These are phyloP conservation scores for Fusarium sp. DNA, from an alignment of 2,329 filamentous ascomycete genomes.

Conservation along the genomic window DNA sequence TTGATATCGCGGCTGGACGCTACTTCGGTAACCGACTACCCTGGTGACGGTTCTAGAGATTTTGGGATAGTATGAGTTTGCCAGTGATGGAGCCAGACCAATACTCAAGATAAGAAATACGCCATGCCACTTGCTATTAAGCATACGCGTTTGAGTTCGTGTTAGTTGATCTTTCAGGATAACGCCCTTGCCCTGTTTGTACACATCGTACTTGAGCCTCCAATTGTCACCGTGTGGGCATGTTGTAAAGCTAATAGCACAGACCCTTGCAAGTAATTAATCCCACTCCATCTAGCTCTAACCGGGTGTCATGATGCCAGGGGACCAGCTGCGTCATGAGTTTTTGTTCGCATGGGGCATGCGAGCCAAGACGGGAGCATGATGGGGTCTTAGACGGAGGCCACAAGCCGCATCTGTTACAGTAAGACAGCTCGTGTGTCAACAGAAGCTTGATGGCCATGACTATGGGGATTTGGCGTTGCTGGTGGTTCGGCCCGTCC, in stretches of 20 bases:
- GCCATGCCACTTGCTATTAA: neutral
- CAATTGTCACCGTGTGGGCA: conserved; percentile 5
- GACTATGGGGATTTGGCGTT: neutral
- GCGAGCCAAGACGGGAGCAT: conserved; percentile 31
- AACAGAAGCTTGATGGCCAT: conserved; percentile 7
- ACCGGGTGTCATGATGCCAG: conserved; percentile 34
- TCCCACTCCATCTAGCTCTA: conserved; percentile 14
- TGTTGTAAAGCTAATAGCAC: conserved; percentile 17
- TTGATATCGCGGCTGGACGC: conserved; percentile 13
- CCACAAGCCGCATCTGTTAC: conserved; percentile 19
- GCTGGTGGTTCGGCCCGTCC: conserved; percentile 39
- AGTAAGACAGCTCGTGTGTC: conserved; percentile 16
- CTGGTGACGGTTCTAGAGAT: neutral
- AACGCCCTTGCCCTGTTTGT: neutral
- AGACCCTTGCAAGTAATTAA: conserved; percentile 32
- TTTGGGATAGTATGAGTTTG: neutral
- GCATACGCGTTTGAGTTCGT: conserved; percentile 18
- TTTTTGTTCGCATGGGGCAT: conserved; percentile 7
- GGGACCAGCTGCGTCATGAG: conserved; percentile 31
- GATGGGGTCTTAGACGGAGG: conserved; percentile 22
- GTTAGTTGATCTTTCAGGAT: conserved; percentile 10
- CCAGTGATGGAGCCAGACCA: neutral
- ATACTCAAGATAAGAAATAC: neutral
- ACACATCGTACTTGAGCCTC: conserved; percentile 25
- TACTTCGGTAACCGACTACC: neutral